Evolutionary conservation across 148 eudicot species (phyloP).

Genomic region (Camellia granthamiana): DNA sequence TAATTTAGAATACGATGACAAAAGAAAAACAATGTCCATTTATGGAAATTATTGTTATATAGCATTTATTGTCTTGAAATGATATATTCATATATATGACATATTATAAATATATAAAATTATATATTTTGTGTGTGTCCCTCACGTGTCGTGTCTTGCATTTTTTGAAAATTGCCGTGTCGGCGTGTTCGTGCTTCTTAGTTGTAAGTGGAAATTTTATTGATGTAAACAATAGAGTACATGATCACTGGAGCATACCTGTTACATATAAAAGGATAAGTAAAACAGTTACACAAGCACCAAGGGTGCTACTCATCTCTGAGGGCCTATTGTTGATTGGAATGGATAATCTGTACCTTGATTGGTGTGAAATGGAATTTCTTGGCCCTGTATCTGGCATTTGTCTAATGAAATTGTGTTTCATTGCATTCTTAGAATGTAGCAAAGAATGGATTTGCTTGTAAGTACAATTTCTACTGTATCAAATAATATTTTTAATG

Average conservation of each 20-base stretch:
- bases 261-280: not conserved
- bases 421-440: not conserved
- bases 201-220: not conserved
- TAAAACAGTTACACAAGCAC: not conserved
- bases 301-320: not conserved
- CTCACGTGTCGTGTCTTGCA: no score
- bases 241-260: not conserved
- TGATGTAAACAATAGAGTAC: not conserved
- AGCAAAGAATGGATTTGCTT: not conserved
- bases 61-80: no score
- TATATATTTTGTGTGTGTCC: no score
- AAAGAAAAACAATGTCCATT: no score
- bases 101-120: no score
- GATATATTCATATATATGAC: no score
- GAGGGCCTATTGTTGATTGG: not conserved
- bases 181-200: no score
- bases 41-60: no score
- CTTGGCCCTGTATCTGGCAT: not conserved
- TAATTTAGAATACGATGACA: no score
- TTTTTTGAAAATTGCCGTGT: no score
- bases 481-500: conserved; percentile 9
- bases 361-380: not conserved
- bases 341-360: not conserved
- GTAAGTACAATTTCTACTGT: not conserved
- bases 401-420: not conserved